These are phyloP conservation scores for Apiospora malaysiana DNA, from an alignment of 2,329 filamentous ascomycete genomes.

Conservation along the genomic window DNA sequence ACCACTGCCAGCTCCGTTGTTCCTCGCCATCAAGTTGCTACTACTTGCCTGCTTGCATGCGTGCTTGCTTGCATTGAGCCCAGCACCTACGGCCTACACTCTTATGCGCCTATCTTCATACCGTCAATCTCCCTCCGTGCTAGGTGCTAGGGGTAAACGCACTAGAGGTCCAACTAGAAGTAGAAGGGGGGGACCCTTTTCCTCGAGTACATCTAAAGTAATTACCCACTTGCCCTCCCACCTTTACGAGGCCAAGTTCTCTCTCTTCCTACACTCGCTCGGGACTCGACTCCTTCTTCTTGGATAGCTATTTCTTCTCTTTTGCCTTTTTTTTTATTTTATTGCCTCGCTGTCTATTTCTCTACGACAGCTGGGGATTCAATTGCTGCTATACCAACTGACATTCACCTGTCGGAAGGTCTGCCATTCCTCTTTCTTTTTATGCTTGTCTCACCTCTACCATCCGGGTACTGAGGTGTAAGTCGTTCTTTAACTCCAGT, in stretches of 20 bases:
- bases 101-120: conserved; percentile 19
- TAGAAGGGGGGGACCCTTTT: neutral
- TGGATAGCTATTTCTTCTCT: conserved; percentile 13
- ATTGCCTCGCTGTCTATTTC: conserved; percentile 3
- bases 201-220: conserved; percentile 12
- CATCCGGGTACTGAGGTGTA: conserved; percentile 15
- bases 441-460: conserved; percentile 12
- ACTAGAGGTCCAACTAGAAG: conserved; percentile 6
- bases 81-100: neutral
- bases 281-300: conserved; percentile 16
- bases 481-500: conserved; percentile 11
- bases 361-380: conserved; percentile 3
- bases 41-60: conserved; percentile 6
- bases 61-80: conserved; percentile 2
- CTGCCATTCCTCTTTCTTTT: neutral
- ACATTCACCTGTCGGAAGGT: conserved; percentile 10
- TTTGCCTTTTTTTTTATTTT: neutral
- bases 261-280: conserved; percentile 17
- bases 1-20: conserved; percentile 13
- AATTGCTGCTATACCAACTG: conserved; percentile 2
- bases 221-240: conserved; percentile 15
- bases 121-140: neutral
- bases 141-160: neutral
- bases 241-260: conserved; percentile 13
- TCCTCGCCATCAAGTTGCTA: neutral